phyloP scores from a whole-genome alignment of 2,329 filamentous ascomycete genomes.

The Xylaria multiplex region DNA sequence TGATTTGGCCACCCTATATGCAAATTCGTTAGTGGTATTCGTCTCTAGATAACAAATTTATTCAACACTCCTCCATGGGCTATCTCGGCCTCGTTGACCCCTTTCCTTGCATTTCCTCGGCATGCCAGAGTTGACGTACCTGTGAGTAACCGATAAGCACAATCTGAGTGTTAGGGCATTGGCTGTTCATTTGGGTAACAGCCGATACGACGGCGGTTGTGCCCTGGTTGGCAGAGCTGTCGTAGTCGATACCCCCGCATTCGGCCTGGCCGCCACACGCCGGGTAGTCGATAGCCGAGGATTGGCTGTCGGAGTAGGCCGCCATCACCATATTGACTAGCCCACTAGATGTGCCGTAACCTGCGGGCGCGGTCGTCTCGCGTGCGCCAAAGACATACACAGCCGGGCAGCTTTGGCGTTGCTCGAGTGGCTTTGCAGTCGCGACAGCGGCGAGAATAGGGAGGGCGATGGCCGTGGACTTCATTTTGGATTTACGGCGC shows the following conservation, averaged over 20 bases:
- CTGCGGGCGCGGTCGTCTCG: slow-evolving; percentile 34
- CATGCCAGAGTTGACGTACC: slow-evolving; percentile 40
- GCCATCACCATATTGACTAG: slow-evolving; percentile 44
- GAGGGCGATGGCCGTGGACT: slow-evolving; percentile 4
- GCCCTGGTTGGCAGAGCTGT: slow-evolving; percentile 64
- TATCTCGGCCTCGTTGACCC: background rate
- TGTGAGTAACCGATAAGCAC: slow-evolving; percentile 72
- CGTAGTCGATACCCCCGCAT: slow-evolving; percentile 66
- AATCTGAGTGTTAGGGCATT: slow-evolving; percentile 66
- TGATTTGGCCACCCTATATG: slow-evolving; percentile 67
- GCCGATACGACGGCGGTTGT: slow-evolving; percentile 64
- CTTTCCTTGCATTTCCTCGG: background rate
- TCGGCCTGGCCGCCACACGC: slow-evolving; percentile 67
- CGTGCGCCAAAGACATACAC: slow-evolving; percentile 46
- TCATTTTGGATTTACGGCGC: slow-evolving; percentile 10
- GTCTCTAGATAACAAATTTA: background rate
- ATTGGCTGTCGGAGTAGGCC: slow-evolving; percentile 50
- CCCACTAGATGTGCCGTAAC: slow-evolving; percentile 34
- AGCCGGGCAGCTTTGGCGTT: slow-evolving; percentile 53
- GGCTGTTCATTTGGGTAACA: slow-evolving; percentile 64
- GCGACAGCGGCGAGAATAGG: slow-evolving; percentile 24
- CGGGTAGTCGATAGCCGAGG: slow-evolving; percentile 62
- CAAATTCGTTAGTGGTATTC: background rate
- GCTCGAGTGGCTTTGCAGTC: slow-evolving; percentile 22
- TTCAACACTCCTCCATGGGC: too few species aligned